Evolutionary conservation across 805 yeast species (phyloP), one percentile per base, ranked within the genome.

Genomic region (Ogataea wickerhamii): DNA sequence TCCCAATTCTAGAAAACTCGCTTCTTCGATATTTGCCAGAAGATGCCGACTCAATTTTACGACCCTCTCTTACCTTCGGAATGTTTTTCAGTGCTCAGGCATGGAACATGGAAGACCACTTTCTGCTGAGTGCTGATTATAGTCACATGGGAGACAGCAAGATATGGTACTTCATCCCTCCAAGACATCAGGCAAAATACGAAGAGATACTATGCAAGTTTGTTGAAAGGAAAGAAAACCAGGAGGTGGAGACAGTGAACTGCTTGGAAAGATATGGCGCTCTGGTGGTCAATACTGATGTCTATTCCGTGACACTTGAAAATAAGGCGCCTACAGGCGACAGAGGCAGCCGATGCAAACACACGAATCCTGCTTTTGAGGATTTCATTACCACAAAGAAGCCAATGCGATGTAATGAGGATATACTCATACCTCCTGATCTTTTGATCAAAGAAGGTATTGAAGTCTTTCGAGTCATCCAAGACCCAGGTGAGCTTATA

Each of bases 141-240:
- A 74, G 70, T 32, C 78, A 76, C 45, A 47, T 66, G 34, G 89
- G 88, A 2, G 73, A 73, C 5, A 51, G 66, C 11, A 74, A 71
- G 50, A 50, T 73, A 14, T 79, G 87, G 85, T 80, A 76, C 44
- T 70, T 79, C 38, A 67, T 82, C n/a, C 73, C 82, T 0, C 81
- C 80, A 12, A 63, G 65, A 49, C 76, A 75, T 36, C 69, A 70
- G 37, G 68, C 57, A 2, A 71, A 70, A 39, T 80, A 73, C 51
- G 86, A 82, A 50, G 35, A 42, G 2, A 52, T 75, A 12, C 28
- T 71, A n/a, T 30, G 37, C 28, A 16, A 28, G 2, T 37, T 39
- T 19, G 11, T 44, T 4, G 32, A 28, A 11, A 36, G 39, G 23
- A 40, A 31, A 14, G 33, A 41, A 5, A 40, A 38, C 12, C 35